Conservation (phyloP, 805 yeast genomes). For the Brettanomyces naardenensis region DNA sequence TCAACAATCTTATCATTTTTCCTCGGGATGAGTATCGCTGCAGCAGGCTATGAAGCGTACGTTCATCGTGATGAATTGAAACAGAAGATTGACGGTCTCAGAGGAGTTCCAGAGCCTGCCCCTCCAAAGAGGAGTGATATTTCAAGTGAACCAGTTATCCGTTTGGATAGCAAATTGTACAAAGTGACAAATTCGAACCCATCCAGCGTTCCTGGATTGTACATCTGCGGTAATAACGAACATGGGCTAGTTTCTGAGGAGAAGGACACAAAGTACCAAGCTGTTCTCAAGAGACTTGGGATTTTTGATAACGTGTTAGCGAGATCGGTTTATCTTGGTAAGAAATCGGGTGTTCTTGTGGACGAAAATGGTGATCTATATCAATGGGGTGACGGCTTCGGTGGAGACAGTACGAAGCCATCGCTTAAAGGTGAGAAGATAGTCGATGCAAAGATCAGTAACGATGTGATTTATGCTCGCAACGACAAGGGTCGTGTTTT, state of each 20-base stretch:
- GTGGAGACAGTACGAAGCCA: constrained; percentile 18
- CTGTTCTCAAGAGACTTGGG: constrained; percentile 51
- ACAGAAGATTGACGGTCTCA: neutral
- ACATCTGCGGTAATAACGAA: constrained; percentile 54
- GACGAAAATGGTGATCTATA: constrained; percentile 63
- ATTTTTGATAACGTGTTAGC: constrained; percentile 57
- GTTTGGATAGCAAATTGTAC: constrained; percentile 12
- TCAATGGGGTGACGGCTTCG: constrained; percentile 54
- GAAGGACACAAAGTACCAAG: constrained; percentile 25
- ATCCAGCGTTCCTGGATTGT: constrained; percentile 47
- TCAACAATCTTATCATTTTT: neutral
- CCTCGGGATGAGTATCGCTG: neutral
- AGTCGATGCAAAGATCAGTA: constrained; percentile 38
- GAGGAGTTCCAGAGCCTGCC: neutral
- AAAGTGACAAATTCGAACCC: constrained; percentile 28
- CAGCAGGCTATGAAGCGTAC: neutral
- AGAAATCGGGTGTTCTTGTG: constrained; percentile 47
- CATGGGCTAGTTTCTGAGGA: constrained; percentile 26
- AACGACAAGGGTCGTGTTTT: constrained; percentile 38
- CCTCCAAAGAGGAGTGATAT: too few relatives aligned
- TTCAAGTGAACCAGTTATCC: neutral
- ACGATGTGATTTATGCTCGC: constrained; percentile 44
- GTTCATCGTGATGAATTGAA: neutral
- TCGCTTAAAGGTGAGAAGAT: constrained; percentile 43
- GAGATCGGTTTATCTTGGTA: constrained; percentile 47